Percentiles rank a stretch among this genome's conserved stretches.
phyloP scores from a whole-genome alignment of 2,329 filamentous ascomycete genomes.

The Neoarthrinium moseri region DNA sequence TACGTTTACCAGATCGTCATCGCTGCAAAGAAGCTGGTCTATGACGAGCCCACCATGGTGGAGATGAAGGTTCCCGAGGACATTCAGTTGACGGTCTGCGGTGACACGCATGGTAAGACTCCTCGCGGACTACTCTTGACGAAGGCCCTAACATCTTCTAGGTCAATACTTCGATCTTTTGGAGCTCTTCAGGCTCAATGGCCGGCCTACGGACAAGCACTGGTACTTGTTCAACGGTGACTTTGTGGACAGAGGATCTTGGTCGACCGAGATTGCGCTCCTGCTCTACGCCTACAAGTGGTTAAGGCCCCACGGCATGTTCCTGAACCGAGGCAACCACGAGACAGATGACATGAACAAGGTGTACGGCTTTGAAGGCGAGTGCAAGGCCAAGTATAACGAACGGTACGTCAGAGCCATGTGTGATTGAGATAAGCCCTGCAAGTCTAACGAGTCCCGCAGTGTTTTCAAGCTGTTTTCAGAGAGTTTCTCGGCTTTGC shows the following conservation, averaged over 20 bases:
- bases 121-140: no score
- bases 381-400: constrained; percentile 97
- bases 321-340: constrained; percentile 96
- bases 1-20: constrained; percentile 97
- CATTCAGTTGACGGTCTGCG: constrained; percentile 85
- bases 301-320: constrained; percentile 83
- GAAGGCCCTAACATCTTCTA: constrained; percentile 33
- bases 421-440: neutral
- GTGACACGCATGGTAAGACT: constrained; percentile 86
- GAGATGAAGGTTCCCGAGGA: constrained; percentile 80
- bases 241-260: constrained; percentile 95
- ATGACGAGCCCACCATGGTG: constrained; percentile 94
- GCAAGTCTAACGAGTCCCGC: constrained; percentile 15
- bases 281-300: constrained; percentile 96
- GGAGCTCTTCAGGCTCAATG: constrained; percentile 92
- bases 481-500: constrained; percentile 93
- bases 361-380: constrained; percentile 96
- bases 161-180: constrained; percentile 97
- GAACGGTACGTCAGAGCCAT: constrained; percentile 53
- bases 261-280: constrained; percentile 96
- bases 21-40: constrained; percentile 84
- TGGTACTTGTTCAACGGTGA: constrained; percentile 98
- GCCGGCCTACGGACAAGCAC: constrained; percentile 79
- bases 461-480: constrained; percentile 96
- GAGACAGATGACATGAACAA: constrained; percentile 99